A percentile compares a stretch with the other conserved stretches of the same genome.
These are phyloP conservation scores for Cryptococcus maquisensis DNA, from an alignment of 1,284 basidiomycete genomes.

Conservation along the genomic window DNA sequence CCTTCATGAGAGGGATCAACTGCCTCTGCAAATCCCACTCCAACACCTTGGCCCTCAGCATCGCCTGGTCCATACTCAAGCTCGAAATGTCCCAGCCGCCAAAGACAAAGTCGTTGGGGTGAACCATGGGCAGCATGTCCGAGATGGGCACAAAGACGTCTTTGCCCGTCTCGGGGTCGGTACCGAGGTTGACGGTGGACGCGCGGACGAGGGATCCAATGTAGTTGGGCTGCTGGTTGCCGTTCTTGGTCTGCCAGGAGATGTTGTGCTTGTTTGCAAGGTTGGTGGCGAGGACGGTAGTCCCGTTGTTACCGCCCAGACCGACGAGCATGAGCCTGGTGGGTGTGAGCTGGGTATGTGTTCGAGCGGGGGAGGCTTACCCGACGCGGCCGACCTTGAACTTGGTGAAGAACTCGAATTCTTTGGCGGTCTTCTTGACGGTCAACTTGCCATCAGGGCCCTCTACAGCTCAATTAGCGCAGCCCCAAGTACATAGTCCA, in stretches of 20 bases:
- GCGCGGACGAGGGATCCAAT: constrained; percentile 85
- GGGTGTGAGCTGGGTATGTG: neutral
- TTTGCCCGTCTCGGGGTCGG: constrained; percentile 75
- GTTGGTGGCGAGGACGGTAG: constrained; percentile 89
- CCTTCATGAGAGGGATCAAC: constrained; percentile 78
- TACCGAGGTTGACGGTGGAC: constrained; percentile 88
- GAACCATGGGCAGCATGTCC: constrained; percentile 95
- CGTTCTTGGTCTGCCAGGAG: constrained; percentile 90
- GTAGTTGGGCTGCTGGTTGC: constrained; percentile 93
- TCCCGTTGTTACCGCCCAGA: constrained; percentile 95
- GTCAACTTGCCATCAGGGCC: constrained; percentile 64
- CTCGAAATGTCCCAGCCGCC: constrained; percentile 98
- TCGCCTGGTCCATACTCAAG: constrained; percentile 79
- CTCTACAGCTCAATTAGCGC: constrained; percentile 27
- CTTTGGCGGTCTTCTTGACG: constrained; percentile 65
- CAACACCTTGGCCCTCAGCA: constrained; percentile 89
- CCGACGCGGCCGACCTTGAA: constrained; percentile 87
- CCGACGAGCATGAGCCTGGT: constrained; percentile 94
- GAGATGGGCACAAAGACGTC: constrained; percentile 90
- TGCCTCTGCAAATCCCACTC: constrained; percentile 97
- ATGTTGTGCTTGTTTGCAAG: constrained; percentile 96
- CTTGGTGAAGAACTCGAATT: constrained; percentile 88
- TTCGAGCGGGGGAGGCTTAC: constrained; percentile 53
- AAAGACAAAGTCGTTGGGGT: constrained; percentile 96
- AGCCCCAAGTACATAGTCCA: neutral